Evolutionary conservation across 441 rosid species (phyloP).

Genomic region (Croton laevigatus): DNA sequence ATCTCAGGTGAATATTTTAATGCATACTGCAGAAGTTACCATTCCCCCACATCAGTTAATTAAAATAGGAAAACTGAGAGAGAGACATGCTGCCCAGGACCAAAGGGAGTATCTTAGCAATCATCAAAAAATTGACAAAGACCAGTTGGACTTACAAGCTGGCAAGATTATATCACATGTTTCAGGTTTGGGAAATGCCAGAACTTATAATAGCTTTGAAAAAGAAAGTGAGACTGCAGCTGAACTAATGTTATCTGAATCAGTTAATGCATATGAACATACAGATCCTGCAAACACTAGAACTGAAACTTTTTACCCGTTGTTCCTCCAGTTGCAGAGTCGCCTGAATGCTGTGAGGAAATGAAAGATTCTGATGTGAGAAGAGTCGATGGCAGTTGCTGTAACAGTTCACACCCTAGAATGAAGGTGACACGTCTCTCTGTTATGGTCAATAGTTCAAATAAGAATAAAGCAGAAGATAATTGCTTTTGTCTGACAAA

Average conservation of each 20-base stretch:
- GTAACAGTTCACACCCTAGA: neutral
- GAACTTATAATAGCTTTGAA: neutral
- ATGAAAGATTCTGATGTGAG: neutral
- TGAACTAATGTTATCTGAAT: neutral
- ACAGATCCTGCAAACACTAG: neutral
- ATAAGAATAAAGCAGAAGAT: neutral
- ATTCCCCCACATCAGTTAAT: slow-evolving; percentile 12
- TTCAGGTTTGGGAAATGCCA: neutral
- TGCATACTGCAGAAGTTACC: slow-evolving; percentile 53
- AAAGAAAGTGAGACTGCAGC: neutral
- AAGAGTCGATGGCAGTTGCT: neutral
- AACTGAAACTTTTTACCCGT: neutral
- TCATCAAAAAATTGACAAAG: neutral
- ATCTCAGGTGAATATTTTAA: slow-evolving; percentile 60
- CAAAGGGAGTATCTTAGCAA: slow-evolving; percentile 35
- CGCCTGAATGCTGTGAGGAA: neutral
- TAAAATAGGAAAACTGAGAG: slow-evolving; percentile 29
- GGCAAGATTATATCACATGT: neutral
- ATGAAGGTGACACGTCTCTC: neutral
- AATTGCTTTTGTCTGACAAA: neutral
- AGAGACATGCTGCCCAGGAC: slow-evolving; percentile 46
- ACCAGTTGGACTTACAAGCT: neutral
- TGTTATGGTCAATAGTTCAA: neutral
- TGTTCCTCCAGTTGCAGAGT: neutral
- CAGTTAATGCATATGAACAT: neutral